Percentiles rank a stretch among this genome's conserved stretches.
Evolutionary conservation across 768 basidiomycete genomes (phyloP).

Genomic region (Coprinellus aureogranulatus): DNA sequence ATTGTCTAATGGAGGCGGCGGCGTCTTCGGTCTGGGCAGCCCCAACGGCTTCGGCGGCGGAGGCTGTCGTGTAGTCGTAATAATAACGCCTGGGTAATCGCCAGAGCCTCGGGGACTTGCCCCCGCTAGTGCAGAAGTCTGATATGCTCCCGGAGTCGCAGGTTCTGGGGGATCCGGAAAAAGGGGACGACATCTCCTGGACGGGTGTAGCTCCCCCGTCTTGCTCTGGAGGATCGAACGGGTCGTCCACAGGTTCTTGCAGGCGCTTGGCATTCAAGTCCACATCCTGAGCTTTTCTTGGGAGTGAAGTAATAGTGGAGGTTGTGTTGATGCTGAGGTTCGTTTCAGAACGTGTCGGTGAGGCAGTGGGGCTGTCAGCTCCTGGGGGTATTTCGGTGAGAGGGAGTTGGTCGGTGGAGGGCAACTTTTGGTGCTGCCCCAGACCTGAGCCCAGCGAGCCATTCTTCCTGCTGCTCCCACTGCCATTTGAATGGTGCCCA

Average conservation of each 20-base stretch:
- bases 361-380: constrained; percentile 37
- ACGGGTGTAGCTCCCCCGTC: neutral
- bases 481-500: neutral
- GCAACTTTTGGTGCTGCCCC: constrained; percentile 44
- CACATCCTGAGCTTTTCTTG: neutral
- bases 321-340: constrained; percentile 15
- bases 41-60: constrained; percentile 59
- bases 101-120: neutral
- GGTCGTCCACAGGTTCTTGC: constrained; percentile 1
- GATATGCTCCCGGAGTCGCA: neutral
- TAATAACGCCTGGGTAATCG: neutral
- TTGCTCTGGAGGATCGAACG: constrained; percentile 6
- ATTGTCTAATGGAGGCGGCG: constrained; percentile 30
- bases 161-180: constrained; percentile 5
- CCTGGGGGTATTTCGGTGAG: constrained; percentile 43
- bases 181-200: neutral
- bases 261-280: neutral
- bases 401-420: constrained; percentile 53
- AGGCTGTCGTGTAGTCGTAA: constrained; percentile 21
- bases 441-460: constrained; percentile 28
- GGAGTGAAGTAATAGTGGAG: too few relatives aligned
- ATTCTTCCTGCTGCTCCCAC: constrained; percentile 30
- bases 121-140: constrained; percentile 6
- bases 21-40: constrained; percentile 45
- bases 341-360: constrained; percentile 33